A percentile compares a stretch with the other conserved stretches of the same genome.
phyloP scores from a whole-genome alignment of 1,139 yeast species.

The Lodderomyces beijingensis region DNA sequence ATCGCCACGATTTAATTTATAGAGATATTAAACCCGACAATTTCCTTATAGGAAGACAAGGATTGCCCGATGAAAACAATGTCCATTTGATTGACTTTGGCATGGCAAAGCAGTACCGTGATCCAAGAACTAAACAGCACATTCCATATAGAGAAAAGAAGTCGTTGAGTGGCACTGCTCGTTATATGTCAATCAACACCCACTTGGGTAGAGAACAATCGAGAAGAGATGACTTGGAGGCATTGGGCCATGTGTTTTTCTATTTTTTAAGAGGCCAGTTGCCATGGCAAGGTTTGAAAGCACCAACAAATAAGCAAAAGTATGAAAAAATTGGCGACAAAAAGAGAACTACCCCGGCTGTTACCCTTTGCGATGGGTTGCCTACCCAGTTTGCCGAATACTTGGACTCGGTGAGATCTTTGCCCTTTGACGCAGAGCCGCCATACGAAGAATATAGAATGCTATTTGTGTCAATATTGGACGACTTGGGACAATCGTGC shows the following conservation, averaged over 20 bases:
- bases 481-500: slow-evolving; percentile 31
- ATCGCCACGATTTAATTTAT: slow-evolving; percentile 65
- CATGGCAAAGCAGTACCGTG: slow-evolving; percentile 66
- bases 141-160: slow-evolving; percentile 62
- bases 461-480: slow-evolving; percentile 41
- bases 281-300: slow-evolving; percentile 59
- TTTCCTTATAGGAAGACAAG: slow-evolving; percentile 67
- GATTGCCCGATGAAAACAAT: slow-evolving; percentile 56
- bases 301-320: slow-evolving; percentile 77
- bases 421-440: slow-evolving; percentile 74
- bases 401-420: slow-evolving; percentile 62
- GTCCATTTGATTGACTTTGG: slow-evolving; percentile 51
- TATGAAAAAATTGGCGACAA: slow-evolving; percentile 80
- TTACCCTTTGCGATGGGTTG: slow-evolving; percentile 62
- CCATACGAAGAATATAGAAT: slow-evolving; percentile 53
- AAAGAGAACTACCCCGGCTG: slow-evolving; percentile 66
- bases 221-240: slow-evolving; percentile 60
- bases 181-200: slow-evolving; percentile 64
- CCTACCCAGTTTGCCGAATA: slow-evolving; percentile 80
- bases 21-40: slow-evolving; percentile 78
- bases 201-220: slow-evolving; percentile 64
- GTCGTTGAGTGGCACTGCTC: slow-evolving; percentile 60
- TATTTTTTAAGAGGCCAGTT: slow-evolving; percentile 58
- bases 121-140: slow-evolving; percentile 55
- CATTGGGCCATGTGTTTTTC: slow-evolving; percentile 62